phyloP scores from a whole-genome alignment of 495 filamentous ascomycete species.

The Immersiella caudata region DNA sequence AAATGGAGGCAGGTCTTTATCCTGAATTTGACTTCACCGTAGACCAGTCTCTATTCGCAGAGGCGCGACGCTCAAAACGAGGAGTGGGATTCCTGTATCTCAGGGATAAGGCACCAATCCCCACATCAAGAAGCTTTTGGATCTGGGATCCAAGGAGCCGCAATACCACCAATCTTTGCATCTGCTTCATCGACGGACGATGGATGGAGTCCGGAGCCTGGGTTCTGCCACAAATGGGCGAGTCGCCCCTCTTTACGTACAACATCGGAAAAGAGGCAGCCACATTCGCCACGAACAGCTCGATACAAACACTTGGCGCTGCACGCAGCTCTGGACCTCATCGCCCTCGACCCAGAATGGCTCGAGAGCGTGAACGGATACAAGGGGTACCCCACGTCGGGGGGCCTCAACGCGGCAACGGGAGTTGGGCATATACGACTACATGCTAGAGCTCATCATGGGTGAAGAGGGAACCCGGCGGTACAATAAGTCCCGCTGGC shows the following conservation, averaged over 20 bases:
- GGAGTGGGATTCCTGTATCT: background rate
- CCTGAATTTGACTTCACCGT: background rate
- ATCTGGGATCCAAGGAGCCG: background rate
- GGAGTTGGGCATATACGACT: background rate
- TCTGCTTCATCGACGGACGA: background rate
- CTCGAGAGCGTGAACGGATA: background rate
- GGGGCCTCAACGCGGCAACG: too few relatives aligned
- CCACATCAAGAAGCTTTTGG: background rate
- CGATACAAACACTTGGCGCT: too few relatives aligned
- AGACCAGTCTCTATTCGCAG: background rate
- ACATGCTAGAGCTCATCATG: too few relatives aligned
- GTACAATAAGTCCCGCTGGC: too few relatives aligned
- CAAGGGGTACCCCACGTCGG: too few relatives aligned
- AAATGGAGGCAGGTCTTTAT: background rate
- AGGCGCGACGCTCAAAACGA: too few relatives aligned
- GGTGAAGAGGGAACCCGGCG: too few relatives aligned
- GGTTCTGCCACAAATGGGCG: background rate
- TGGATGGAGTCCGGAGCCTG: background rate
- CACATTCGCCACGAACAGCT: background rate
- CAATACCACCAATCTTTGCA: too few relatives aligned
- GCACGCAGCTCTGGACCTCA: background rate
- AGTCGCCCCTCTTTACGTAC: background rate
- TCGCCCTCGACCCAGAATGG: background rate
- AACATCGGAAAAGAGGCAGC: background rate
- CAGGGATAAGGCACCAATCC: background rate